A percentile compares a stretch with the other conserved stretches of the same genome.
Evolutionary conservation across 306 rosid genomes (phyloP).

Genomic region (Herpetospermum pedunculosum): DNA sequence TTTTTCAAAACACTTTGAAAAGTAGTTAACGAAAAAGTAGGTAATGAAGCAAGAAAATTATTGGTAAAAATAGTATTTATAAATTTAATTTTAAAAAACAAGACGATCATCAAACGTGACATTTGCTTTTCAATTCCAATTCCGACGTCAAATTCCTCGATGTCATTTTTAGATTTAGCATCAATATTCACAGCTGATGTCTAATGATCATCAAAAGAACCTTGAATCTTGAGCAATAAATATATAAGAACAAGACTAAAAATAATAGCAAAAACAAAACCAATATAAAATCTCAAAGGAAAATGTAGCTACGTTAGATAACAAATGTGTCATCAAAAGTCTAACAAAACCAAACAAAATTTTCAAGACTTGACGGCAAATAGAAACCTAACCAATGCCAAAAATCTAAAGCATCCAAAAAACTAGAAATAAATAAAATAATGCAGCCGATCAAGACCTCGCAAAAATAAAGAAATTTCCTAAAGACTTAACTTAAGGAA

Average conservation of each 20-base stretch:
- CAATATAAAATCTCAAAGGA: not conserved
- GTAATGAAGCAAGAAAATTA: too few relatives aligned
- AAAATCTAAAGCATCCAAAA: not conserved
- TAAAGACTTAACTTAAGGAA: not conserved
- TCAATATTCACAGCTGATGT: not conserved
- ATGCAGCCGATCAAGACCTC: slow-evolving; percentile 5
- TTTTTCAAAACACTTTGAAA: too few relatives aligned
- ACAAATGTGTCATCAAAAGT: not conserved
- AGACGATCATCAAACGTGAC: too few relatives aligned
- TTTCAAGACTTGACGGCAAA: not conserved
- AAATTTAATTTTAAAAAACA: too few relatives aligned
- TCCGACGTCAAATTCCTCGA: not conserved
- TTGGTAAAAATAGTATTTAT: too few relatives aligned
- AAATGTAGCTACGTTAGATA: slow-evolving; percentile 1
- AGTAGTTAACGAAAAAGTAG: too few relatives aligned
- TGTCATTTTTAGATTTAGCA: not conserved
- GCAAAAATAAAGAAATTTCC: not conserved
- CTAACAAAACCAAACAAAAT: slow-evolving; percentile 11
- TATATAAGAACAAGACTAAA: not conserved
- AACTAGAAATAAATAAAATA: not conserved
- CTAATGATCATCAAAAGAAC: not conserved
- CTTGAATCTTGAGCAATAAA: not conserved
- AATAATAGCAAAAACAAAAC: not conserved
- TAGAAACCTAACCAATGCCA: not conserved
- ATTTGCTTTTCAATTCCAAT: not conserved